Conservation (phyloP, 1,139 yeast genomes). For the Yamadazyma siamensis region DNA sequence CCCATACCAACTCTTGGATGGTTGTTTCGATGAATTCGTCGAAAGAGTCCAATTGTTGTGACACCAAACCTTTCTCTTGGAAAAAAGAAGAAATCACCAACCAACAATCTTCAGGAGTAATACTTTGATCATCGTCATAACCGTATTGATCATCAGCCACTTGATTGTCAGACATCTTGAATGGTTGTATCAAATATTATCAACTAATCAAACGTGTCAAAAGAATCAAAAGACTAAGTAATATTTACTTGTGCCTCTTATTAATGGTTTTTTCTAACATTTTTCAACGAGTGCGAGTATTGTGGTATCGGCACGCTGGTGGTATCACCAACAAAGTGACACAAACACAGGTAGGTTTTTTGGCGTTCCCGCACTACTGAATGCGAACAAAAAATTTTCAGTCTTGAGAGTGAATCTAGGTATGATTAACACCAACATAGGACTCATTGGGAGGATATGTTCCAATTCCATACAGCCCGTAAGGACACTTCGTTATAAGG, state of each 20-base stretch:
- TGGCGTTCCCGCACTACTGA: no score
- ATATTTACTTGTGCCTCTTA: slow-evolving; percentile 2
- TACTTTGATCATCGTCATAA: slow-evolving; percentile 67
- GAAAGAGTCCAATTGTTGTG: slow-evolving; percentile 96
- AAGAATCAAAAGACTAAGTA: not conserved
- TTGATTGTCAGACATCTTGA: slow-evolving; percentile 13
- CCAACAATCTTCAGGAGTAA: slow-evolving; percentile 99
- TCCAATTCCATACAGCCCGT: slow-evolving; percentile 3
- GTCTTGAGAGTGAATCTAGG: not conserved
- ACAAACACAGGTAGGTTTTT: slow-evolving; percentile 5
- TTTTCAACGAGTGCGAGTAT: slow-evolving; percentile 8
- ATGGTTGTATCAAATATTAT: not conserved
- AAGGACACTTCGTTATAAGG: slow-evolving; percentile 28
- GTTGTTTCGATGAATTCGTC: slow-evolving; percentile 97
- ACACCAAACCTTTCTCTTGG: slow-evolving; percentile 93
- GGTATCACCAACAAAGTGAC: no score
- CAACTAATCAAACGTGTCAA: slow-evolving; percentile 1
- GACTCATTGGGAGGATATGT: slow-evolving; percentile 3
- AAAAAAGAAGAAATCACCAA: slow-evolving; percentile 94
- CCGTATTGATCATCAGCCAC: slow-evolving; percentile 55
- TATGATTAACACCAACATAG: not conserved
- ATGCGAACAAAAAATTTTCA: slow-evolving; percentile 1
- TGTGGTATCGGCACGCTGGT: slow-evolving; percentile 5
- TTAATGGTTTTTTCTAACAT: not conserved
- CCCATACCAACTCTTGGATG: slow-evolving; percentile 94